Evolutionary conservation across 768 basidiomycete species (phyloP).

Genomic region (Podaxis sp.): DNA sequence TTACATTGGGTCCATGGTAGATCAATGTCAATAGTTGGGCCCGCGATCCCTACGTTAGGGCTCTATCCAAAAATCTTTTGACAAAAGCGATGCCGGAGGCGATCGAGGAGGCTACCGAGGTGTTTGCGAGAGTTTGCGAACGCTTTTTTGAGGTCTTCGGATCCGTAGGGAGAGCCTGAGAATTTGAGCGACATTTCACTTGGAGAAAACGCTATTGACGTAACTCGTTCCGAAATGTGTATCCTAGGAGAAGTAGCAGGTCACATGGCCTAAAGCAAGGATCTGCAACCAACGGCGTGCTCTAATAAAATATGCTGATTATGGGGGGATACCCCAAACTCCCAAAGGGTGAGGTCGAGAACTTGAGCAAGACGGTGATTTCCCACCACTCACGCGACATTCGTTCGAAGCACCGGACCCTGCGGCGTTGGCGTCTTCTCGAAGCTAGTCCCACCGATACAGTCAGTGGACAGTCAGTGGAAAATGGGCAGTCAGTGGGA

Average conservation of each 20-base stretch:
- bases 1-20: slow-evolving; percentile 14
- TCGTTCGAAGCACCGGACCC: no score
- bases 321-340: no score
- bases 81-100: slow-evolving; percentile 40
- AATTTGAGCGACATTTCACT: neutral
- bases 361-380: neutral
- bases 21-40: slow-evolving; percentile 47
- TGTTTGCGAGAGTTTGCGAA: slow-evolving; percentile 35
- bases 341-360: neutral
- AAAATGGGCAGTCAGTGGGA: neutral
- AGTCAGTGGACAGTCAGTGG: neutral
- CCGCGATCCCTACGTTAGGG: slow-evolving; percentile 37
- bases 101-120: slow-evolving; percentile 39
- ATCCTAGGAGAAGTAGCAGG: neutral
- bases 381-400: no score
- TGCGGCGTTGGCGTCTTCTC: neutral
- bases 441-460: neutral
- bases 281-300: no score
- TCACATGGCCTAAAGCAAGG: no score
- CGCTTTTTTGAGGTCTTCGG: slow-evolving; percentile 37
- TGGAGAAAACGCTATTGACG: neutral
- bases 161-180: slow-evolving; percentile 34
- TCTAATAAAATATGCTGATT: no score
- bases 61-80: slow-evolving; percentile 26
- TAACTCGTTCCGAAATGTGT: neutral